A percentile compares a stretch with the other conserved stretches of the same genome.
phyloP scores from a whole-genome alignment of 2,329 filamentous ascomycete species.

The Fusarium sp. region DNA sequence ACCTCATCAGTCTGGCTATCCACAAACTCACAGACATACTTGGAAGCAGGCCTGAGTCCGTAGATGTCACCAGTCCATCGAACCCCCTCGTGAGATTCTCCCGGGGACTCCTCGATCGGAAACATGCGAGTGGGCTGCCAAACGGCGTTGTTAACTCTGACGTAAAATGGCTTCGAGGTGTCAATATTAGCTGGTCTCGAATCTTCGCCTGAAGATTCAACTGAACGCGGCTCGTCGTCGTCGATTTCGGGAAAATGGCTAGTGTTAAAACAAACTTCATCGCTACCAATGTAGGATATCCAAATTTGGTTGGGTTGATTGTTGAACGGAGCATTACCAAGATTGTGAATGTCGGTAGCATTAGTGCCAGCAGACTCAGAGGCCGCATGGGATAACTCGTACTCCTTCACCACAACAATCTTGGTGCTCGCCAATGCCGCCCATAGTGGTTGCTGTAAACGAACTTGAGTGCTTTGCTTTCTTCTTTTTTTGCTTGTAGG shows the following conservation, averaged over 20 bases:
- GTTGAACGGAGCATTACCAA: conserved; percentile 80
- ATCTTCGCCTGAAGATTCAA: conserved; percentile 45
- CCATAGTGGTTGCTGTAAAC: conserved; percentile 92
- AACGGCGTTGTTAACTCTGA: conserved; percentile 79
- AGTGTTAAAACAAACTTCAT: conserved; percentile 81
- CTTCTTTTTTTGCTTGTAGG: conserved; percentile 80
- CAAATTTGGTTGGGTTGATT: conserved; percentile 78
- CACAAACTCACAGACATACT: conserved; percentile 83
- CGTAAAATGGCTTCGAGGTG: conserved; percentile 79
- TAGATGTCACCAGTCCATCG: conserved; percentile 79
- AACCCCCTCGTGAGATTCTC: conserved; percentile 53
- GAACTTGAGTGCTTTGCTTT: conserved; percentile 90
- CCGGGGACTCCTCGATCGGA: conserved; percentile 53
- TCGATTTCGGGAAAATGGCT: conserved; percentile 68
- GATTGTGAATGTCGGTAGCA: conserved; percentile 79
- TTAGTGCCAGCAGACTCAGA: conserved; percentile 79
- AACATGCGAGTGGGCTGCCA: conserved; percentile 83
- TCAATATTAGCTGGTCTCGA: conserved; percentile 65
- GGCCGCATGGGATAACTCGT: conserved; percentile 81
- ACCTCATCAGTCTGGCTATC: conserved; percentile 72
- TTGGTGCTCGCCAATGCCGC: conserved; percentile 95
- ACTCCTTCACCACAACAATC: conserved; percentile 93
- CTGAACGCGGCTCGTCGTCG: conserved; percentile 45
- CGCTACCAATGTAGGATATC: conserved; percentile 82
- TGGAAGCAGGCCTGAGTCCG: conserved; percentile 75